Evolutionary conservation across 441 rosid genomes (phyloP).

Genomic region (Gossypium davidsonii): DNA sequence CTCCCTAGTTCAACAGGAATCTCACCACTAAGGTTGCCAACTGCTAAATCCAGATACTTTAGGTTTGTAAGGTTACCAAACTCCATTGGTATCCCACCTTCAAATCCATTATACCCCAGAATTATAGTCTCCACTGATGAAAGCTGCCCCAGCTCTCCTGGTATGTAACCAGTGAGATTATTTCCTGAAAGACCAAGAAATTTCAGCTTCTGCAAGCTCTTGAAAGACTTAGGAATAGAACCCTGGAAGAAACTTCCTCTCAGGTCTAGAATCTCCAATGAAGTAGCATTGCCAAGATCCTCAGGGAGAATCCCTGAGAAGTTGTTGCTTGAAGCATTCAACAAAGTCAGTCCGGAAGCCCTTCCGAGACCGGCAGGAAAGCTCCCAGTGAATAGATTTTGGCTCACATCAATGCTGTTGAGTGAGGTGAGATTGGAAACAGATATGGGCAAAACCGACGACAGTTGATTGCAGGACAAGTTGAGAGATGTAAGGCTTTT

Average conservation of each 20-base stretch:
- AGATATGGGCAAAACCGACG: conserved; percentile 39
- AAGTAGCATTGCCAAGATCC: conserved; percentile 60
- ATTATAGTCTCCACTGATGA: conserved; percentile 61
- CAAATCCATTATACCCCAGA: conserved; percentile 75
- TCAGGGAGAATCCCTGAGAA: conserved; percentile 67
- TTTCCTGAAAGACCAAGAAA: conserved; percentile 87
- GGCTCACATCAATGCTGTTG: conserved; percentile 60
- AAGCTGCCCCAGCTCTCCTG: conserved; percentile 64
- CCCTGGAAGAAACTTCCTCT: conserved; percentile 84
- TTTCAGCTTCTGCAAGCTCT: conserved; percentile 62
- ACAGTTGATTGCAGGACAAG: conserved; percentile 65
- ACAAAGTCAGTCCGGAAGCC: conserved; percentile 44
- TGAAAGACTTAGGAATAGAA: conserved; percentile 56
- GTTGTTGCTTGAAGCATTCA: conserved; percentile 84
- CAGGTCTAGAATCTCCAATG: conserved; percentile 68
- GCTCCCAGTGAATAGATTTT: conserved; percentile 56
- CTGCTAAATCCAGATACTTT: conserved; percentile 77
- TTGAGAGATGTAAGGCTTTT: conserved; percentile 48
- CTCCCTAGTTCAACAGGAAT: conserved; percentile 70
- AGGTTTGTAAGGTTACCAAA: conserved; percentile 68
- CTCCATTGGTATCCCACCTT: conserved; percentile 64
- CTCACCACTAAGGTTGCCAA: conserved; percentile 59
- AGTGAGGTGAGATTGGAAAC: conserved; percentile 46
- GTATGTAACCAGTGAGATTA: conserved; percentile 69
- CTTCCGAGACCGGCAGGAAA: conserved; percentile 54